Evolutionary conservation across 2,329 filamentous ascomycete species (phyloP), one percentile per base, ranked within the genome.

Genomic region (Coniochaeta sp.): DNA sequence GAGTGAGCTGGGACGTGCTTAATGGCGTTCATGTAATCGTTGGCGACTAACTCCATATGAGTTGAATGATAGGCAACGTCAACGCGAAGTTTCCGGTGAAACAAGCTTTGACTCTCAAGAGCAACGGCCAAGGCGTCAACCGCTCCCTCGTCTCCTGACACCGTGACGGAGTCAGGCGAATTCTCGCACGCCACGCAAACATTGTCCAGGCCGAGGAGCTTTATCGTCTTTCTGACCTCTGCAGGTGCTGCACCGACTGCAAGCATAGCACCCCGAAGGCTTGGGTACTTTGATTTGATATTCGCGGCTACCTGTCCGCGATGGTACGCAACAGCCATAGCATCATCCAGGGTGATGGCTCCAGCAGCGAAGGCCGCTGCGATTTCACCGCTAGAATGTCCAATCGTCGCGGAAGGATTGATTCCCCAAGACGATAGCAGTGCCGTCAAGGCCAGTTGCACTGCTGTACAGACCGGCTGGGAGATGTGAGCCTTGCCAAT

Each of bases 51-150:
- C 26, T 69, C 65, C 74, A 77, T 77, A 61, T 74, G 74, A 33
- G 70, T 70, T 0, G 75, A 77, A 65, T 80, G 77, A 62, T 78
- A 80, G 0, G 77, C 77, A 2, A 69, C 73, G 58, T 76, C 73
- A 19, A 77, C 74, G 5, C 69, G 70, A 7, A 77, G 69, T 19
- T 70, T 69, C 8, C 76, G 66, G 4, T 69, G 67, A 61, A 76
- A 74, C 64, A 71, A 67, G 40, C 67, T 68, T 19, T 71, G 62
- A 33, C 61, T 61, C 38, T 71, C 67, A 33, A 74, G 64, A n/a
- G 67, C 34, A 1, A 58, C 59, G 31, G 71, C 65, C 6, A 72
- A 64, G 34, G 72, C 64, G 17, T 69, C 64, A 14, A 74, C 65
- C 1, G 66, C 71, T 19, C 57, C 63, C 0, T 62, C 60, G 28